phyloP scores from a whole-genome alignment of 192 early-diverging fungal genomes.

The Dissophora globulifera region DNA sequence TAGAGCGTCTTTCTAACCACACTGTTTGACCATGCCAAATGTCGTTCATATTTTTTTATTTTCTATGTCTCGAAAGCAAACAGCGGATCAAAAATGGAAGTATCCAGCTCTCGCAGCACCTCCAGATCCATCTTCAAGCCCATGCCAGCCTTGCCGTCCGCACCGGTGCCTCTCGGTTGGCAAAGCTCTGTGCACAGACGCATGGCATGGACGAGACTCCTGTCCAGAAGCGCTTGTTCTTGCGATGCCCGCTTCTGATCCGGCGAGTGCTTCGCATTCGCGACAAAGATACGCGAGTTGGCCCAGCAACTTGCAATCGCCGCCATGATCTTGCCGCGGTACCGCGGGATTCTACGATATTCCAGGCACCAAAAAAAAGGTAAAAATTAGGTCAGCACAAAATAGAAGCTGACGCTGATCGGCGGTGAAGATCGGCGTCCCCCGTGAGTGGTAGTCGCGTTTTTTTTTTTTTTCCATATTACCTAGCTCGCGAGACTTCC shows the following conservation, averaged over 20 bases:
- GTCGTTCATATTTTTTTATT: too few species aligned
- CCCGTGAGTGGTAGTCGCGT: too few species aligned
- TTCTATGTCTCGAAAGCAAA: conserved; percentile 14
- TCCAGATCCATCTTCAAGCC: conserved; percentile 25
- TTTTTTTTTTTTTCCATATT: neutral
- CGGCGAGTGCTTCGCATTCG: neutral
- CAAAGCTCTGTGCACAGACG: conserved; percentile 15
- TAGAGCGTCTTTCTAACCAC: too few species aligned
- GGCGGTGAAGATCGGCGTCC: too few species aligned
- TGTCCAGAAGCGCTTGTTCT: conserved; percentile 17
- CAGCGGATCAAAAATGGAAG: conserved; percentile 23
- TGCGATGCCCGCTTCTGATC: conserved; percentile 1
- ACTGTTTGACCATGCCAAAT: too few species aligned
- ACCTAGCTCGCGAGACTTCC: conserved; percentile 23
- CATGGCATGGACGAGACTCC: conserved; percentile 13
- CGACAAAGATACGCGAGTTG: conserved; percentile 30
- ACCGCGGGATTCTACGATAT: conserved; percentile 12
- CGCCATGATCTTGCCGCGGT: conserved; percentile 35
- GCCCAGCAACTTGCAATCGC: conserved; percentile 42
- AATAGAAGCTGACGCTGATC: too few species aligned
- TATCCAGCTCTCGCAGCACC: conserved; percentile 13
- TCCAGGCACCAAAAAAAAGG: too few species aligned
- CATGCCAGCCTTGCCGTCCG: too few species aligned
- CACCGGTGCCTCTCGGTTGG: conserved; percentile 7
- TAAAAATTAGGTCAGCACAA: too few species aligned